Evolutionary conservation across 2,329 filamentous ascomycete genomes (phyloP).

Genomic region (Magnaporthiopsis incrustans): DNA sequence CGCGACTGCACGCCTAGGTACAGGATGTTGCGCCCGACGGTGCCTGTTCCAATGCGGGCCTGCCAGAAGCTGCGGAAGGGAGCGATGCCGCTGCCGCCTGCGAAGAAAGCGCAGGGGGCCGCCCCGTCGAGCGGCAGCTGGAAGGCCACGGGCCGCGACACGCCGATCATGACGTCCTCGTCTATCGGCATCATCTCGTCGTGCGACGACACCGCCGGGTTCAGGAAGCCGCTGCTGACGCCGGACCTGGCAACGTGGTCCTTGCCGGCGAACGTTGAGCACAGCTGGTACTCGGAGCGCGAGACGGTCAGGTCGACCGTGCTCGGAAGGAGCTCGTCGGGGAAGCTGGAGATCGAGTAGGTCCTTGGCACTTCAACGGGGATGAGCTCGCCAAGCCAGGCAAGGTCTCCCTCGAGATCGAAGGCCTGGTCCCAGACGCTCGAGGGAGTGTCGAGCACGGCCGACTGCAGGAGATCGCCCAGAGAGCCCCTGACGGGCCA

Average conservation of each 20-base stretch:
- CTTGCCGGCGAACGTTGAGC: slow-evolving; percentile 29
- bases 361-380: slow-evolving; percentile 42
- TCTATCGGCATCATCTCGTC: slow-evolving; percentile 31
- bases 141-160: slow-evolving; percentile 43
- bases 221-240: slow-evolving; percentile 47
- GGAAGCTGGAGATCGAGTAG: slow-evolving; percentile 43
- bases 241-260: slow-evolving; percentile 29
- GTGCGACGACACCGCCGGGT: slow-evolving; percentile 31
- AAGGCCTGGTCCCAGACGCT: slow-evolving; percentile 45
- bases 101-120: slow-evolving; percentile 43
- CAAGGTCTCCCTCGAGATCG: slow-evolving; percentile 30
- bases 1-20: slow-evolving; percentile 45
- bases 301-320: slow-evolving; percentile 44
- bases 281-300: slow-evolving; percentile 41
- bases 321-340: slow-evolving; percentile 40
- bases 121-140: slow-evolving; percentile 42
- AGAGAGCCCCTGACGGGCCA: slow-evolving; percentile 44
- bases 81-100: slow-evolving; percentile 44
- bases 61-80: slow-evolving; percentile 49
- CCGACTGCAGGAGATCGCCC: slow-evolving; percentile 40
- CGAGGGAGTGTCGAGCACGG: slow-evolving; percentile 36
- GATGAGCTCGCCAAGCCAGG: slow-evolving; percentile 39
- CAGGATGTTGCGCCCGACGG: slow-evolving; percentile 37
- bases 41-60: slow-evolving; percentile 27
- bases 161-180: slow-evolving; percentile 42